Base-by-base conservation (phyloP, 768 basidiomycete genomes). In the Tulasnella sp. region DNA sequence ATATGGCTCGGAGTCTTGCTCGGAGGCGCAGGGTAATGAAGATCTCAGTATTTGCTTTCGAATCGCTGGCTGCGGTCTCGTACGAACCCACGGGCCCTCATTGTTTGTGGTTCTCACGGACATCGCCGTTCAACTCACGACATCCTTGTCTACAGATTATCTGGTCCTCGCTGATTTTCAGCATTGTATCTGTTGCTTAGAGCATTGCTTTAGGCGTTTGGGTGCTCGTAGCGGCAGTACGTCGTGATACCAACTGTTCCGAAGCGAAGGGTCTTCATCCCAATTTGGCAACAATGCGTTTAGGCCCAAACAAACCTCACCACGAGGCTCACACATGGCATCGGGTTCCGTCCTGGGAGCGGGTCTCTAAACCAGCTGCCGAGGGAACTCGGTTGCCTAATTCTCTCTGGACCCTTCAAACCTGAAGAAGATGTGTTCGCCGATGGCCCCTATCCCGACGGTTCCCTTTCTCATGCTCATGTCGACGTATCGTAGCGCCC, bases 401-500 rank as follows among this genome's bases (percentile, higher is more conserved):
- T 64, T 34, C 31, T 64, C 22, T 14, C n/a, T 12, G 9, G 60
- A 28, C 4, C 6, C n/a, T 9, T 34, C n/a, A 64, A 64, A 24
- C 60, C 60, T 28, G 2, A n/a, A n/a, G 60, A 64, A 64, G 60
- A 28, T 64, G 60, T 64, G 60, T 31, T 64, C 60, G 60, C 60
- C 60, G 60, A 28, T 28, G 31, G 60, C 60, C 60, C 60, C 60
- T 64, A 64, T 64, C n/a, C 60, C 24, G n/a, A n/a, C n/a, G n/a
- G 60, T 64, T 64, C 60, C 60, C 60, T 64, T 64, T 64, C 60
- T 64, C 60, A n/a, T 64, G 28, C 31, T 64, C 60, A 64, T 64
- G 3, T 16, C 60, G 60, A 64, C 60, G 60, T 31, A 64, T 31
- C 60, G 31, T 11, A 64, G 2, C n/a, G 8, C 60, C 31, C 31